Conservation (phyloP, 2,329 filamentous ascomycete genomes). For the Nectriaceae sp. region DNA sequence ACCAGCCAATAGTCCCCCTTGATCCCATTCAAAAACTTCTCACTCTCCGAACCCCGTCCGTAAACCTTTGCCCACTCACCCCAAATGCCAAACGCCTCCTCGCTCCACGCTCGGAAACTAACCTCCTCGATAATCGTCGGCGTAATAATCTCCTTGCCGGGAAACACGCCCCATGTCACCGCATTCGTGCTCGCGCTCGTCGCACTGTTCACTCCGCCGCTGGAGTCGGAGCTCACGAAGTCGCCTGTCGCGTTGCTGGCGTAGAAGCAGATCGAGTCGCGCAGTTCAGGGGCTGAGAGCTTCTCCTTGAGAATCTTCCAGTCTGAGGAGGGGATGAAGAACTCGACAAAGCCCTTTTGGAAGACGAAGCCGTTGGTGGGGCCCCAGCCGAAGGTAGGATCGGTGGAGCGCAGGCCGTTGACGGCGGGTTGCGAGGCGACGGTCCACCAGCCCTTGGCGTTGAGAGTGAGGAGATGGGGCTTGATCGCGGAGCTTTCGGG, state of each 20-base stretch:
- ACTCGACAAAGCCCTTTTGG: conserved; percentile 97
- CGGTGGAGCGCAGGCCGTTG: conserved; percentile 76
- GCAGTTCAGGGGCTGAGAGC: conserved; percentile 59
- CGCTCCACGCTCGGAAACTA: conserved; percentile 89
- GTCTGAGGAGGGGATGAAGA: conserved; percentile 78
- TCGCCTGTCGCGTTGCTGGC: conserved; percentile 78
- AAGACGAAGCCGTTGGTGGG: conserved; percentile 92
- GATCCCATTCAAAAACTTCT: conserved; percentile 67
- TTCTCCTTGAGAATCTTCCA: conserved; percentile 68
- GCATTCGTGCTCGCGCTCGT: conserved; percentile 72
- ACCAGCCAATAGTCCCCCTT: conserved; percentile 81
- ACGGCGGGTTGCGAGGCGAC: conserved; percentile 94
- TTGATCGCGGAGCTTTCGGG: conserved; percentile 84
- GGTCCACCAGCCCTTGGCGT: conserved; percentile 89
- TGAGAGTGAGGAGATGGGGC: conserved; percentile 72
- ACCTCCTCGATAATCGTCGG: conserved; percentile 97
- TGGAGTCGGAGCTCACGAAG: conserved; percentile 69
- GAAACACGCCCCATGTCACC: conserved; percentile 96
- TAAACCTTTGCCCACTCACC: conserved; percentile 91
- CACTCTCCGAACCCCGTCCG: conserved; percentile 69
- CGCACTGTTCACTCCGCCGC: conserved; percentile 34
- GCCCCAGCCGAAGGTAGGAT: conserved; percentile 90
- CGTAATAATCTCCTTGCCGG: conserved; percentile 92
- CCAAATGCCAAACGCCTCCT: conserved; percentile 97
- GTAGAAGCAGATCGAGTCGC: conserved; percentile 80